Evolutionary conservation across 148 eudicot species (phyloP).

Genomic region (Drosera capensis): DNA sequence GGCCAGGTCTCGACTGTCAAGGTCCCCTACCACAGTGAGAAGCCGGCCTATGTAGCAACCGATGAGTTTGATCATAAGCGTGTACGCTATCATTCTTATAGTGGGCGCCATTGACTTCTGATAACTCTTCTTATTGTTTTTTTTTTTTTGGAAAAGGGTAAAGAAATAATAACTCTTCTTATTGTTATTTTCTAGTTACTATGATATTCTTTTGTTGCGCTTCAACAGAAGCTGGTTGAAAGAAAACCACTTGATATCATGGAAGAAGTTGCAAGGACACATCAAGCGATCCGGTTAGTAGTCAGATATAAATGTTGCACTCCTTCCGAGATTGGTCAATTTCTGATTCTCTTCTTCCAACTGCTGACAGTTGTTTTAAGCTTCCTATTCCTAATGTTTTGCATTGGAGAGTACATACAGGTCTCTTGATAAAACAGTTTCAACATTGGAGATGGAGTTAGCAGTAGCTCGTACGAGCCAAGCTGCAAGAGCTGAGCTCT

Average conservation of each 20-base stretch:
- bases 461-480: conserved; percentile 25
- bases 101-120: background rate
- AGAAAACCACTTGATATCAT: conserved; percentile 27
- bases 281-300: conserved; percentile 56
- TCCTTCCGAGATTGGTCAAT: background rate
- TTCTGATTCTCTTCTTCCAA: background rate
- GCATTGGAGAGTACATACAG: no score
- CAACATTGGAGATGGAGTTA: conserved; percentile 44
- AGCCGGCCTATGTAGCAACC: conserved; percentile 7
- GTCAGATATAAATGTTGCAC: background rate
- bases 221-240: conserved; percentile 38
- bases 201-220: background rate
- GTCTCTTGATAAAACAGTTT: conserved; percentile 46
- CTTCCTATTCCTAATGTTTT: background rate
- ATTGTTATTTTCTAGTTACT: background rate
- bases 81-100: conserved; percentile 15
- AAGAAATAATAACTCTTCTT: background rate
- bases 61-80: conserved; percentile 42
- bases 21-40: conserved; percentile 13
- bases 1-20: conserved; percentile 7
- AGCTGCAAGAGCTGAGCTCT: conserved; percentile 4
- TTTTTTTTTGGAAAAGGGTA: background rate
- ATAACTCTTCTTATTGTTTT: background rate
- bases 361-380: background rate
- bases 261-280: conserved; percentile 56